Conservation (phyloP, 2,329 filamentous ascomycete genomes). For the Diaporthe ampelina region DNA sequence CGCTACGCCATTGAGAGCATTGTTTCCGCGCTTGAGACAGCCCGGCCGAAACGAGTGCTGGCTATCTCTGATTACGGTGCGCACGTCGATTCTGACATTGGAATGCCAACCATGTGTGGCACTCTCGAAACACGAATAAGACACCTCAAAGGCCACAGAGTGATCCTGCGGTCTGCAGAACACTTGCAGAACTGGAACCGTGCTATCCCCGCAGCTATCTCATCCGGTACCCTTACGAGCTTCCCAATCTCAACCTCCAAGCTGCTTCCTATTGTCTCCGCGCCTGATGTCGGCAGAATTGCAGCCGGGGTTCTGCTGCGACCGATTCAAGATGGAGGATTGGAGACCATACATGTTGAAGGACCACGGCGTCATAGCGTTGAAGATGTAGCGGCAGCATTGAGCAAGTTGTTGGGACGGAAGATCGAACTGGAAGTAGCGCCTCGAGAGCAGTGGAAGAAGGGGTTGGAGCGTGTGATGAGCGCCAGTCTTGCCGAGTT, state of each 20-base stretch:
- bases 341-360: background rate
- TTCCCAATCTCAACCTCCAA: background rate
- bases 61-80: background rate
- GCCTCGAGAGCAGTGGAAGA: background rate
- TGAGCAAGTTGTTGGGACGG: background rate
- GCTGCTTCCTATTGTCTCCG: background rate
- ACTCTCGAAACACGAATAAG: conserved; percentile 1
- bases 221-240: background rate
- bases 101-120: background rate
- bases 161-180: background rate
- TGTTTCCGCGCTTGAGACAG: background rate
- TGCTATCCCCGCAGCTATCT: background rate
- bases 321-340: background rate
- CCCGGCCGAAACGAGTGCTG: background rate
- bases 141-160: background rate
- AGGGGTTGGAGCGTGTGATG: background rate
- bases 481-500: background rate
- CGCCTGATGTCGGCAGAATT: background rate
- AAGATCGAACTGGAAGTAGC: background rate
- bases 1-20: background rate
- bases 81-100: background rate
- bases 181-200: background rate
- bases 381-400: background rate
- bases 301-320: background rate
- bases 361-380: background rate